Evolutionary conservation across 768 basidiomycete species (phyloP).

Genomic region (Lanmaoa rubissima): DNA sequence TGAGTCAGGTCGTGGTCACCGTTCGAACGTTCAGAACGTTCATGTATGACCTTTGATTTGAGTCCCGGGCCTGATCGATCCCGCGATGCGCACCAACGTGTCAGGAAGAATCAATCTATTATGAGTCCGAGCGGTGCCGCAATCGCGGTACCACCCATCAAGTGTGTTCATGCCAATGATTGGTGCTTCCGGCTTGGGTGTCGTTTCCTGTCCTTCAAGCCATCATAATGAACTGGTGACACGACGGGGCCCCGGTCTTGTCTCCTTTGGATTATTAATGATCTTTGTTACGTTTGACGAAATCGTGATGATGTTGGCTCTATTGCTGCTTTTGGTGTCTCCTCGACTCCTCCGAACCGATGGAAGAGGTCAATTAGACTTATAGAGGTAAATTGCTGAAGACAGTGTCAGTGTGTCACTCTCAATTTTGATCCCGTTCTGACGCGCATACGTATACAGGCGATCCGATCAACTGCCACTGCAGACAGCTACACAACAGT

Average conservation of each 20-base stretch:
- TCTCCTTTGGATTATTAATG: neutral
- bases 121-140: constrained; percentile 15
- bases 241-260: neutral
- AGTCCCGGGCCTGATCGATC: constrained; percentile 2
- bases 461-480: neutral
- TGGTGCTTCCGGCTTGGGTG: constrained; percentile 17
- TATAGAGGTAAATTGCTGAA: neutral
- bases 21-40: neutral
- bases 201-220: neutral
- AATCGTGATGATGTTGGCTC: neutral
- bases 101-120: neutral
- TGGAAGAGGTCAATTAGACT: neutral
- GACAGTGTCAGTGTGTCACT: constrained; percentile 5
- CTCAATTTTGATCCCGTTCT: constrained; percentile 6
- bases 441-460: neutral
- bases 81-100: constrained; percentile 10
- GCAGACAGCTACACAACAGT: constrained; percentile 1
- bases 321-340: neutral
- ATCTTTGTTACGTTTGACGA: constrained; percentile 6
- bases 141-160: neutral
- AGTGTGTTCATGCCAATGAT: neutral
- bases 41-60: neutral
- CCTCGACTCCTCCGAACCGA: constrained; percentile 1
- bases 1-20: neutral
- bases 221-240: neutral